phyloP scores from a whole-genome alignment of 129 eudicot species.

The Pseudognaphalium luteoalbum region DNA sequence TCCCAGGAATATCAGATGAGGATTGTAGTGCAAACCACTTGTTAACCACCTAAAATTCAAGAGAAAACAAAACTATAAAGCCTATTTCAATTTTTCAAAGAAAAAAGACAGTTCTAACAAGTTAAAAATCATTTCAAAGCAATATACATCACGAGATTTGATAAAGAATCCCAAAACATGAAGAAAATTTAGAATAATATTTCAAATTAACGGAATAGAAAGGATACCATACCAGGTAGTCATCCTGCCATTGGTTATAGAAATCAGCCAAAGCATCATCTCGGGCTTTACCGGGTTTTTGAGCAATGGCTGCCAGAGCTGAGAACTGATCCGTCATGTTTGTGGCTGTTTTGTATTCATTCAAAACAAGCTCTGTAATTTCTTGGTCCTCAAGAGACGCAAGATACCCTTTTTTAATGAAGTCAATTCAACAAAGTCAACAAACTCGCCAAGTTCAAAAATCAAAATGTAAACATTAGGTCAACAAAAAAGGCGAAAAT shows the following conservation, averaged over 20 bases:
- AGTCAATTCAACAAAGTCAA: conserved; percentile 12
- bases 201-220: background rate
- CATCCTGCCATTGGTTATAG: conserved; percentile 88
- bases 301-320: conserved; percentile 82
- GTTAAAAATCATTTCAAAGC: background rate
- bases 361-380: conserved; percentile 64
- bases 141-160: background rate
- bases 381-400: conserved; percentile 70
- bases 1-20: conserved; percentile 81
- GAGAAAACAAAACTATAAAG: background rate
- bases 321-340: conserved; percentile 96
- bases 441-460: background rate
- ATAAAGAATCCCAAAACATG: background rate
- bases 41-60: conserved; percentile 63
- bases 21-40: conserved; percentile 98
- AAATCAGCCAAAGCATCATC: conserved; percentile 88
- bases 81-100: background rate
- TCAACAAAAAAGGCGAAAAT: background rate
- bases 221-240: conserved; percentile 76
- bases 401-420: conserved; percentile 64
- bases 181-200: background rate
- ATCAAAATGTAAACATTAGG: background rate
- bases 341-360: conserved; percentile 79
- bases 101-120: background rate
- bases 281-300: conserved; percentile 69